These are phyloP conservation scores for Ophiostoma tasmaniense DNA, from an alignment of 2,329 filamentous ascomycete genomes.

Conservation along the genomic window DNA sequence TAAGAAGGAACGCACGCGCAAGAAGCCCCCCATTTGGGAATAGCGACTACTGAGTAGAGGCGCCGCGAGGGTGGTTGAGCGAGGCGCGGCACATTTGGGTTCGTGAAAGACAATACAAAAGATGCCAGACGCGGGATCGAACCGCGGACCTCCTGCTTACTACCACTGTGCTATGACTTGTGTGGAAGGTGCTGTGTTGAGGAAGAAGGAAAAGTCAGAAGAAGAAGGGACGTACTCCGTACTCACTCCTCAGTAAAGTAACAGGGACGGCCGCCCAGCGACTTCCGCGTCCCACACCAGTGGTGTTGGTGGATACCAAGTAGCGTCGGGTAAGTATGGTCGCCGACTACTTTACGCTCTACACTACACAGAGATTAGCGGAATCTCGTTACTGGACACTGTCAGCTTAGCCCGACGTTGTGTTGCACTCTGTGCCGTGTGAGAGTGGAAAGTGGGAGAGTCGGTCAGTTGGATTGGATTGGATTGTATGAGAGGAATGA, in stretches of 20 bases:
- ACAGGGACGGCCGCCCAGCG: too few species aligned
- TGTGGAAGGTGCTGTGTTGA: too few species aligned
- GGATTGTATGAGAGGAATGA: too few species aligned
- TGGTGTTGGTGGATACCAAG: neutral
- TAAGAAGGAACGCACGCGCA: too few species aligned
- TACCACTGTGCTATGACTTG: conserved; percentile 4
- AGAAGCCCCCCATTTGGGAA: conserved; percentile 7
- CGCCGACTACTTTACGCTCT: neutral
- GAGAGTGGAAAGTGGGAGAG: too few species aligned
- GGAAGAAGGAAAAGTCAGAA: neutral
- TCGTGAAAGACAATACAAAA: neutral
- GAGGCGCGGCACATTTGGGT: neutral
- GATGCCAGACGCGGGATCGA: conserved; percentile 6
- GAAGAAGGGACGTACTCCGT: too few species aligned
- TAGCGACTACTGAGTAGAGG: too few species aligned
- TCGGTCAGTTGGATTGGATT: too few species aligned
- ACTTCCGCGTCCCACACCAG: neutral
- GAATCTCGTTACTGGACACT: neutral
- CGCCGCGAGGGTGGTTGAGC: neutral
- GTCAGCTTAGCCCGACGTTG: neutral
- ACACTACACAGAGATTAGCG: neutral
- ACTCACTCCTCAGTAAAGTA: too few species aligned
- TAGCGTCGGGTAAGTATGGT: neutral
- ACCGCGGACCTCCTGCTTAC: conserved; percentile 8
- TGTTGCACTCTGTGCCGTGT: neutral